Percentiles rank a stretch among this genome's conserved stretches.
phyloP scores from a whole-genome alignment of 1,139 yeast species.

The Wickerhamomyces sp. region DNA sequence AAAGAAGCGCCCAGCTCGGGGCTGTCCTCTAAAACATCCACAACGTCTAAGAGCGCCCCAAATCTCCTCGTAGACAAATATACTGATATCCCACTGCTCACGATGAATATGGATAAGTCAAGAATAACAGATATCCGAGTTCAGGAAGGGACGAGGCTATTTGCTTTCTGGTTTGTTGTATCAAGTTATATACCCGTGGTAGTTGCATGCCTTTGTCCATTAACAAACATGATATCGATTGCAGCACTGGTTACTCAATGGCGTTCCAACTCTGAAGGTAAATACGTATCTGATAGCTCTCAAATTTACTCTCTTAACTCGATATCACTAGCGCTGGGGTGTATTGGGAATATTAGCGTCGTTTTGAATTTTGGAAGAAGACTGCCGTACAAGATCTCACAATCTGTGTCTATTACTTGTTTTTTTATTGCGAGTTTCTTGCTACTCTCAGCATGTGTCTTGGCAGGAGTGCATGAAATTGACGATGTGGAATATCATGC shows the following conservation, averaged over 20 bases:
- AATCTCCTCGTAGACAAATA: background rate
- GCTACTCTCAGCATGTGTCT: conserved; percentile 46
- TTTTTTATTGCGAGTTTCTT: conserved; percentile 57
- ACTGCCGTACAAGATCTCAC: conserved; percentile 54
- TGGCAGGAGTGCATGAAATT: conserved; percentile 38
- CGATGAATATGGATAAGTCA: conserved; percentile 8
- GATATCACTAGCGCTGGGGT: conserved; percentile 58
- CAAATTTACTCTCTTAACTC: conserved; percentile 54
- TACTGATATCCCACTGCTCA: conserved; percentile 12
- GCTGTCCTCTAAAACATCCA: background rate
- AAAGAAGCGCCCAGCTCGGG: background rate
- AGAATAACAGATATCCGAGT: conserved; percentile 14
- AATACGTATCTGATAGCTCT: conserved; percentile 31
- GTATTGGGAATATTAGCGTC: conserved; percentile 60
- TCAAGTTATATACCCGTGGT: conserved; percentile 48
- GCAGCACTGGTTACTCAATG: conserved; percentile 71
- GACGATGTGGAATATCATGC: conserved; percentile 17
- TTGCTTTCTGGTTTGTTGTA: conserved; percentile 19
- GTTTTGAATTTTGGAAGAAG: conserved; percentile 61
- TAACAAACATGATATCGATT: conserved; percentile 68
- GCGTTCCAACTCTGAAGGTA: conserved; percentile 38
- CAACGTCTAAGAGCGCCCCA: background rate
- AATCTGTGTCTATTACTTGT: conserved; percentile 53
- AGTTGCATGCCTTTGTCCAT: conserved; percentile 75
- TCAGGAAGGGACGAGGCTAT: conserved; percentile 12